Evolutionary conservation across 2,329 filamentous ascomycete genomes (phyloP).

Genomic region (Cladophialophora carrionii): DNA sequence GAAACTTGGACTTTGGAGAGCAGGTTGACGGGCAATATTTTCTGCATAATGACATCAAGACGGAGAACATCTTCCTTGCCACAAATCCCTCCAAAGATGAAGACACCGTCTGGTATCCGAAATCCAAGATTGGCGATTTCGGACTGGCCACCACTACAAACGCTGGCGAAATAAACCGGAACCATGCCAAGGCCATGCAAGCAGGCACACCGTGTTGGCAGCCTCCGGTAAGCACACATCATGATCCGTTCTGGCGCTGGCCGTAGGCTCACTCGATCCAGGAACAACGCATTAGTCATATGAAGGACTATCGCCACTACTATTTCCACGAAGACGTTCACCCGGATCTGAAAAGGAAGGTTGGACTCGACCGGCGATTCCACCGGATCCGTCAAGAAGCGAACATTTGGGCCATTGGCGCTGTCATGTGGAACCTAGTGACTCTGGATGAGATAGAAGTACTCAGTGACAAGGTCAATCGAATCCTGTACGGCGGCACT

Average conservation of each 20-base stretch:
- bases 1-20: slow-evolving; percentile 17
- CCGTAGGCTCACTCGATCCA: not conserved
- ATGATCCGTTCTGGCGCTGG: not conserved
- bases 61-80: slow-evolving; percentile 26
- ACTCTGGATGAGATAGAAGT: slow-evolving; percentile 22
- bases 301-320: not conserved
- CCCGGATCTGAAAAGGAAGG: not conserved
- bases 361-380: slow-evolving; percentile 1
- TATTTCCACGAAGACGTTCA: slow-evolving; percentile 9
- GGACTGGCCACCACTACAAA: slow-evolving; percentile 27
- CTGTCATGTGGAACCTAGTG: slow-evolving; percentile 23
- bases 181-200: slow-evolving; percentile 6
- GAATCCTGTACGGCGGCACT: slow-evolving; percentile 9
- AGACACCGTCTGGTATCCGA: slow-evolving; percentile 18
- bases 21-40: slow-evolving; percentile 14
- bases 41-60: slow-evolving; percentile 32
- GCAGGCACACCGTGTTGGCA: slow-evolving; percentile 5
- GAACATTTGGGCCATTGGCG: slow-evolving; percentile 30
- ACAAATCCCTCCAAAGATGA: slow-evolving; percentile 9
- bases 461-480: slow-evolving; percentile 20
- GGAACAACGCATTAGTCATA: slow-evolving; percentile 6
- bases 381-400: slow-evolving; percentile 21
- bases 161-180: slow-evolving; percentile 4
- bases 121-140: slow-evolving; percentile 32
- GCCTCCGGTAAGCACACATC: slow-evolving; percentile 10